Base-by-base conservation (phyloP, 2,329 filamentous ascomycete species). In the Diaporthe velutina region DNA sequence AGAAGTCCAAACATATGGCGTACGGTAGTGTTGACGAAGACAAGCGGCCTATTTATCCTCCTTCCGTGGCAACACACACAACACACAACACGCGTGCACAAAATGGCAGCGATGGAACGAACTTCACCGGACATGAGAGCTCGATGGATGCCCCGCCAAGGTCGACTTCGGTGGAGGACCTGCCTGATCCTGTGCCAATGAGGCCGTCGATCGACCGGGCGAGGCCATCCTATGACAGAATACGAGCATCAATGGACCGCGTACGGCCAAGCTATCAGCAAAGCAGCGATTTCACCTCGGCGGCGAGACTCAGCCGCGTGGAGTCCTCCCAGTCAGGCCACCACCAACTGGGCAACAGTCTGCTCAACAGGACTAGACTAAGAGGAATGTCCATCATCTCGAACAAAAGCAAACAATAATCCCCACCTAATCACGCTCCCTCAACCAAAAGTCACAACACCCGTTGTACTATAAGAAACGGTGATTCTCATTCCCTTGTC, bases 21-120 rank as follows among this genome's bases (percentile, higher is more conserved):
- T 89, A 91, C 80, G 88, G 88, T 73, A 93, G 90, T 78, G 89
- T 95, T 75, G 93, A 97, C 81, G 96, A 98, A 84, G 96, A 98
- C 81, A 90, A 94, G 83, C 91, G 95, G 78, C 96, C 96, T 42
- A 98, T 98, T 80, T 98, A 98, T 84, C 95, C 96, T 67, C 95
- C 96, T 19, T 98, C 96, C 71, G 92, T 96, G 79, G 93, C 95
- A 66, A 96, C 94, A 42, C 93, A 97, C 82, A 93, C 95, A 66
- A 96, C 94, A 42, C 93, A 97, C 82, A 96, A 92, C 77, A 87
- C 95, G 78, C 93, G 93, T 68, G 97, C 94, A 80, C 95, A 98
- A 81, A 97, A 96, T 79, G 95, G 95, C 76, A 98, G 96, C 84
- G 96, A 98, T 83, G 96, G 95, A 76, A 98, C 97, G 67, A 96